A percentile compares a stretch with the other conserved stretches of the same genome.
phyloP scores from a whole-genome alignment of 306 rosid species.

The Quercus variabilis region DNA sequence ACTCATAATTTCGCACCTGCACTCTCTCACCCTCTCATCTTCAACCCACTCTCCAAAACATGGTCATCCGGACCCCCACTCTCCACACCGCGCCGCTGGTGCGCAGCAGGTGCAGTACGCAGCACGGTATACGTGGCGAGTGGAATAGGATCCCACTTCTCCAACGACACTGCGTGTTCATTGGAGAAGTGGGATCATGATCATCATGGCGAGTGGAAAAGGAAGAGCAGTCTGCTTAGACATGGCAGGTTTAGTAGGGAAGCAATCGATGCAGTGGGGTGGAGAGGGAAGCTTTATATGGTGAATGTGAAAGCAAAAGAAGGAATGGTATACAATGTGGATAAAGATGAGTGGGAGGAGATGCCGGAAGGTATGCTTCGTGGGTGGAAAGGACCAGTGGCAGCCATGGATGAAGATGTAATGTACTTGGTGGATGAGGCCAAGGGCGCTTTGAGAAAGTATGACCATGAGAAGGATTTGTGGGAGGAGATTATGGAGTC shows the following conservation, averaged over 20 bases:
- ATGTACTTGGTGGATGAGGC: slow-evolving; percentile 72
- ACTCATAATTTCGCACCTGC: slow-evolving; percentile 55
- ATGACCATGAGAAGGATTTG: slow-evolving; percentile 31
- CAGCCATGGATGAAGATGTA: slow-evolving; percentile 71
- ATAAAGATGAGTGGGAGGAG: slow-evolving; percentile 50
- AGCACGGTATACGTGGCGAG: slow-evolving; percentile 58
- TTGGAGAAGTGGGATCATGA: slow-evolving; percentile 44
- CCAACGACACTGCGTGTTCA: slow-evolving; percentile 44
- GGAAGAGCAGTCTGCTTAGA: slow-evolving; percentile 21
- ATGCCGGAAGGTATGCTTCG: slow-evolving; percentile 78
- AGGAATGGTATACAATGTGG: slow-evolving; percentile 57
- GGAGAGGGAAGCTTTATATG: slow-evolving; percentile 73
- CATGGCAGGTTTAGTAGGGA: slow-evolving; percentile 70
- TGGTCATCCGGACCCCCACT: slow-evolving; percentile 61
- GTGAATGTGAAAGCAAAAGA: slow-evolving; percentile 65
- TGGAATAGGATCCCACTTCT: slow-evolving; percentile 73
- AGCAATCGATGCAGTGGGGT: slow-evolving; percentile 78
- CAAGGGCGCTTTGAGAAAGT: slow-evolving; percentile 44
- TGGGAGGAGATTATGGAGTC: slow-evolving; percentile 56
- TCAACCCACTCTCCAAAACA: slow-evolving; percentile 28
- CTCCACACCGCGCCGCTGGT: slow-evolving; percentile 76
- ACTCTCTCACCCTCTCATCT: slow-evolving; percentile 57
- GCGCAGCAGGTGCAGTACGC: slow-evolving; percentile 41
- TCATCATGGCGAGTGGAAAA: slow-evolving; percentile 42
- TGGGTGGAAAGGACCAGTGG: slow-evolving; percentile 91